phyloP scores from a whole-genome alignment of 2,329 filamentous ascomycete genomes.

The Ascocoryne sarcoides region DNA sequence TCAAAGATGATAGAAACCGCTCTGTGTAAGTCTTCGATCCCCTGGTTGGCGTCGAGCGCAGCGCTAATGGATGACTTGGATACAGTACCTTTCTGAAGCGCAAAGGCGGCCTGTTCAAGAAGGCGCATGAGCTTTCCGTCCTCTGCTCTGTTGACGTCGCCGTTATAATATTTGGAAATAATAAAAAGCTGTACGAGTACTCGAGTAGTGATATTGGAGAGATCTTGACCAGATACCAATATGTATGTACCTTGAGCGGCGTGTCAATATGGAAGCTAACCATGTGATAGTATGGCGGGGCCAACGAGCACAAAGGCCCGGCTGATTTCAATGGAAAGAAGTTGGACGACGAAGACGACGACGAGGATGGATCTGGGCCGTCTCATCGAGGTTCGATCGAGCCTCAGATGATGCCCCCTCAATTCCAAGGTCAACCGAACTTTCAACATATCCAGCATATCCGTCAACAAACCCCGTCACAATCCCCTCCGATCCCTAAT shows the following conservation, averaged over 20 bases:
- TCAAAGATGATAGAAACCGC: constrained; percentile 96
- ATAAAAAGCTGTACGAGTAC: constrained; percentile 98
- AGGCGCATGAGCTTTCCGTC: constrained; percentile 96
- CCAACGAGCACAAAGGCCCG: constrained; percentile 94
- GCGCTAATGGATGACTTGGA: constrained; percentile 11
- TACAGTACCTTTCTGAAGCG: constrained; percentile 91
- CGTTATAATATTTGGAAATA: constrained; percentile 96
- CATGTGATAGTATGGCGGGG: constrained; percentile 65
- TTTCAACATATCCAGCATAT: constrained; percentile 80
- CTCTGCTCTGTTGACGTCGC: constrained; percentile 97
- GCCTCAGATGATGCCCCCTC: constrained; percentile 57
- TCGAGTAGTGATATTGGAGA: constrained; percentile 91
- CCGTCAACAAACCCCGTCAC: constrained; percentile 72
- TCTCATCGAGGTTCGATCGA: constrained; percentile 32
- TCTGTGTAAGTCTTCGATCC: constrained; percentile 61
- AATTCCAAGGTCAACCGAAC: constrained; percentile 58
- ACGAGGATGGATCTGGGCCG: constrained; percentile 64
- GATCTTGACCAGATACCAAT: constrained; percentile 80
- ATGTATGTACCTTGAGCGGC: constrained; percentile 51
- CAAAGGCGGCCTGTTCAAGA: constrained; percentile 98
- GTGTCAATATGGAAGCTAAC: constrained; percentile 2
- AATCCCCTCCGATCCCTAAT: constrained; percentile 76
- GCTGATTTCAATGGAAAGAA: constrained; percentile 79
- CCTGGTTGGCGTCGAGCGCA: not conserved
- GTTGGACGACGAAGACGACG: constrained; percentile 74